A percentile compares a stretch with the other conserved stretches of the same genome.
Evolutionary conservation across 139 green algal species (phyloP).

Genomic region (Chlamydomonas asymmetrica): DNA sequence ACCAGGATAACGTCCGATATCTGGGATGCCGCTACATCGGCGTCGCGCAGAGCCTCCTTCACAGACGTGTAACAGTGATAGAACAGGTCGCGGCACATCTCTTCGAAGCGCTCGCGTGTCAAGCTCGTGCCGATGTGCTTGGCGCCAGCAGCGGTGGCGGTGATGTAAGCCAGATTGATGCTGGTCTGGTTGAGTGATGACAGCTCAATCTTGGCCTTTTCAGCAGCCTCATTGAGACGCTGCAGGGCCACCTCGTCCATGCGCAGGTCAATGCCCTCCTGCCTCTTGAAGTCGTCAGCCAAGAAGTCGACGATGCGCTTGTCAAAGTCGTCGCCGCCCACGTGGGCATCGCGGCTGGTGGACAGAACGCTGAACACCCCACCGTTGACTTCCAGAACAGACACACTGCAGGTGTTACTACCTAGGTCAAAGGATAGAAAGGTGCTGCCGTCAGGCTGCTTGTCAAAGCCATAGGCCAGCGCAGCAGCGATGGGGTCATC

Average conservation of each 20-base stretch:
- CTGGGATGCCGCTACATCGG: conserved; percentile 87
- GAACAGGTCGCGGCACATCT: conserved; percentile 93
- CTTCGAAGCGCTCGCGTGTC: conserved; percentile 81
- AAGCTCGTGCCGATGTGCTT: conserved; percentile 98
- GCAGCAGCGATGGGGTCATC: conserved; percentile 99
- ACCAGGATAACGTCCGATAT: conserved; percentile 95
- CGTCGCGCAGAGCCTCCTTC: conserved; percentile 89
- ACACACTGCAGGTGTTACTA: conserved; percentile 99
- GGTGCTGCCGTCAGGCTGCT: conserved; percentile 98
- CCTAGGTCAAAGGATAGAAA: conserved; percentile 99
- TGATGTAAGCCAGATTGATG: conserved; percentile 99
- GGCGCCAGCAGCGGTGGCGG: conserved; percentile 94
- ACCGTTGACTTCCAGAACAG: conserved; percentile 92
- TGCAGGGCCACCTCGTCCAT: conserved; percentile 92
- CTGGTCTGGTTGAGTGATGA: conserved; percentile 74
- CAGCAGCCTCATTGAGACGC: conserved; percentile 93
- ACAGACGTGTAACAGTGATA: conserved; percentile 86
- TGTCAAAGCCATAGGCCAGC: conserved; percentile 97
- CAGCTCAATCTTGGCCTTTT: conserved; percentile 99
- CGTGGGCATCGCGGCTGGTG: conserved; percentile 96
- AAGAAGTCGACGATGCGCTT: conserved; percentile 98
- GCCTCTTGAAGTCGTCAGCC: conserved; percentile 89
- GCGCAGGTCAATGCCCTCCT: conserved; percentile 94
- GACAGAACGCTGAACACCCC: conserved; percentile 99
- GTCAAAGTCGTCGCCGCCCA: conserved; percentile 99